Base-by-base conservation (phyloP, 768 basidiomycete species). In the Kwoniella sp. region DNA sequence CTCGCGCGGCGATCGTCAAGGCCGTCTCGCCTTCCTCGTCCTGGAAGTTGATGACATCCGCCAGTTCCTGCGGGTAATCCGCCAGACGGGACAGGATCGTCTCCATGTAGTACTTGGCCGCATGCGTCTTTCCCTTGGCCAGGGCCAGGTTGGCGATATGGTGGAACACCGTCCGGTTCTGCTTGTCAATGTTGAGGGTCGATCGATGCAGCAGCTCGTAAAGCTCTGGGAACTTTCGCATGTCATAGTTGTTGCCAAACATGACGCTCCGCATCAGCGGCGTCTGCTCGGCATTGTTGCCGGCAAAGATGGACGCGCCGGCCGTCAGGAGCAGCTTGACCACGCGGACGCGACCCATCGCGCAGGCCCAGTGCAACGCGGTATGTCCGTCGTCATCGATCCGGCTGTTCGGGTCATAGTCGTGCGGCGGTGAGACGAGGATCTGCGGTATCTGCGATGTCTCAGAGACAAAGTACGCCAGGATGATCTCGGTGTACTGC, bases 231-330 rank as follows among this genome's bases (percentile, higher is more conserved):
- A 99, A 99, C 74, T 99, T 99, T 61, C 95, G 88, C 40, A 98
- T 87, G 74, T 99, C 95, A 71, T 99, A 99, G 73, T 98, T 99
- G 75, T 99, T 99, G 43, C 89, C 89, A 74, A 98, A 99, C 93
- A 98, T 98, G 64, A 99, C 95, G 66, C 86, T 86, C 14, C 95
- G 88, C 95, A 99, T 99, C 36, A 99, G 77, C 1, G 93, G 87
- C 12, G 95, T 98, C 75, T 98, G 95, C 3, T 95, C 95, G 10
- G 89, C 83, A 67, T 87, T 88, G 77, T 98, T 99, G 59, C 92
- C 90, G 61, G 87, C 85, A 79, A 93, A 99, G 59, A 95, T 89
- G 71, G 96, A 91, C 12, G 93, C 93, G 17, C 92, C 91, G 3
- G 92, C 88, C 0, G 89, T 86, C 34, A 99, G 79, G 23, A 99